Evolutionary conservation across 371 early-diverging fungal genomes (phyloP).

Genomic region (Circinella minor): DNA sequence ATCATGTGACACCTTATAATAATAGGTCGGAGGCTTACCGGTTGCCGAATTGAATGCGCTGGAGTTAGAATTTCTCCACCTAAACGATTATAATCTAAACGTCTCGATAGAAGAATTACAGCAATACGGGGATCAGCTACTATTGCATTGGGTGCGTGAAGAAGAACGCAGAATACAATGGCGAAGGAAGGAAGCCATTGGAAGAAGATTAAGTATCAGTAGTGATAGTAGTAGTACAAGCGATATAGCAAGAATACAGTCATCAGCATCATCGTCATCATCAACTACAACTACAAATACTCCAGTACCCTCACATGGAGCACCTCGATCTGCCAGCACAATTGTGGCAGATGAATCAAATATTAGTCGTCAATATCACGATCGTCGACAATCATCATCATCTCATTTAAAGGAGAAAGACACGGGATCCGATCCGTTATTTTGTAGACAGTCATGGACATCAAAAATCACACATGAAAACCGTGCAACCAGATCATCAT

Average conservation of each 20-base stretch:
- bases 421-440: not conserved
- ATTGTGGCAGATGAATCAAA: not conserved
- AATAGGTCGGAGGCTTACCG: slow-evolving; percentile 91
- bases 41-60: slow-evolving; percentile 88
- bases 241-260: not conserved
- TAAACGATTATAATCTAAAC: slow-evolving; percentile 78
- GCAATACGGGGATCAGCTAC: slow-evolving; percentile 66
- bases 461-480: slow-evolving; percentile 1
- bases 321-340: not conserved
- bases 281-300: too few species aligned
- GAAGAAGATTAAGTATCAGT: slow-evolving; percentile 1
- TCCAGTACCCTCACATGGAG: too few species aligned
- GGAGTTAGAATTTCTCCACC: slow-evolving; percentile 83
- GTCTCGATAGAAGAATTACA: slow-evolving; percentile 79
- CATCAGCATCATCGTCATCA: slow-evolving; percentile 7
- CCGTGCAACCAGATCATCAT: not conserved
- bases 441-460: slow-evolving; percentile 2
- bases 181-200: slow-evolving; percentile 18
- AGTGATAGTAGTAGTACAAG: not conserved
- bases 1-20: not conserved
- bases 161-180: slow-evolving; percentile 26
- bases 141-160: slow-evolving; percentile 36
- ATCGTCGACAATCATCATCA: slow-evolving; percentile 5
- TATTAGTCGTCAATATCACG: not conserved
- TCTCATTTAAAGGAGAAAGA: not conserved